Conservation (phyloP, 1,284 basidiomycete genomes). For the Erythrobasidium hasegawianum region DNA sequence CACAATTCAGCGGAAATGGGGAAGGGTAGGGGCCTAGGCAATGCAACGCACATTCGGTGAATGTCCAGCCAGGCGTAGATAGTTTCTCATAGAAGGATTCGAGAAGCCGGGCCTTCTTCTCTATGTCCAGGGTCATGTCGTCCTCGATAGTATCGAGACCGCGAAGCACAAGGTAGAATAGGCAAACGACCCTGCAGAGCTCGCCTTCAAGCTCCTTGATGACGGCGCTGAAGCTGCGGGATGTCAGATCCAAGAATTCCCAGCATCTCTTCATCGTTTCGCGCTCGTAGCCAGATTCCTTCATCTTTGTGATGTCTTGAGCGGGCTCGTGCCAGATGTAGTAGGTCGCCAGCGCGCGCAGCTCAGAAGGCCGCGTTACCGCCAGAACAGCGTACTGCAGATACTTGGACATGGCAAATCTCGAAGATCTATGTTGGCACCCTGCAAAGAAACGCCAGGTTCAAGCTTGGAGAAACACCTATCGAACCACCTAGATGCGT, state of each 20-base stretch:
- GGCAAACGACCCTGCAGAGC: slow-evolving; percentile 78
- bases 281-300: slow-evolving; percentile 59
- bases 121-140: slow-evolving; percentile 91
- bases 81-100: slow-evolving; percentile 79
- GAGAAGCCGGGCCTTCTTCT: slow-evolving; percentile 79
- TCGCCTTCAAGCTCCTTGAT: slow-evolving; percentile 97
- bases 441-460: background rate
- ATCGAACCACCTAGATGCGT: too few relatives aligned
- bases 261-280: slow-evolving; percentile 83
- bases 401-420: slow-evolving; percentile 25
- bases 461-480: background rate
- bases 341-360: slow-evolving; percentile 49
- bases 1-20: background rate
- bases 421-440: background rate
- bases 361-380: slow-evolving; percentile 46
- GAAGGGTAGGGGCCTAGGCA: background rate
- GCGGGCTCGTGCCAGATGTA: slow-evolving; percentile 52
- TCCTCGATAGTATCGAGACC: slow-evolving; percentile 96
- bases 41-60: slow-evolving; percentile 58
- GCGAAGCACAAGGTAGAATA: slow-evolving; percentile 93
- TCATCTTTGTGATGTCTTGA: slow-evolving; percentile 49
- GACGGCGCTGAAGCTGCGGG: slow-evolving; percentile 84
- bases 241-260: slow-evolving; percentile 83
- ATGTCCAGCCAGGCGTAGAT: slow-evolving; percentile 81
- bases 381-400: slow-evolving; percentile 18